Base-by-base conservation (phyloP, 2,329 filamentous ascomycete species). In the Xylaria sp. region DNA sequence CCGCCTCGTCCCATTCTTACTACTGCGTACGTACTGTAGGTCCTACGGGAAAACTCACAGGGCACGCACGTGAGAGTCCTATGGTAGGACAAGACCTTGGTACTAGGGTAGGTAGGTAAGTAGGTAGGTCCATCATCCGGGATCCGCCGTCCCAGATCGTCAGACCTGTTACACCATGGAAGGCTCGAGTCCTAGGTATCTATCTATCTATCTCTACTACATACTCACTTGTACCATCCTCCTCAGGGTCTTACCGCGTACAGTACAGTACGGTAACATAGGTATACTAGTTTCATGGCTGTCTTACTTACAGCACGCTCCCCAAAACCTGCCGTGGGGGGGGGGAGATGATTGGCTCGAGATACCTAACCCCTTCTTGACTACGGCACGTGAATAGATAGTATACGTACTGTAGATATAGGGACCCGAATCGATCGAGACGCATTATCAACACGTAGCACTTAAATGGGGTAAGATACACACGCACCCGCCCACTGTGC, bases 381-480 rank as follows among this genome's bases (percentile, higher is more conserved):
- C n/a, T n/a, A n/a, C n/a, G n/a, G n/a, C n/a, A n/a, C n/a, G n/a
- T n/a, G n/a, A n/a, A n/a, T n/a, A n/a, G n/a, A n/a, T n/a, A n/a
- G n/a, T n/a, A n/a, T n/a, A n/a, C n/a, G n/a, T n/a, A n/a, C n/a
- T n/a, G n/a, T n/a, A n/a, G n/a, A n/a, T n/a, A n/a, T n/a, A n/a
- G n/a, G 58, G 36, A 15, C 44, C 53, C 60, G n/a, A 64, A 67
- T 63, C 29, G 65, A 67, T 67, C 60, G 42, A 60, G 60, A n/a
- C 49, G 49, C 65, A 64, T 63, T 63, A 67, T 67, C 65, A 67
- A 64, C 36, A 38, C 22, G 65, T 67, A 31, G 55, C 65, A 67
- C 31, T 55, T 36, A 22, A 49, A 45, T 42, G 60, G 53, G 9
- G 45, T 17, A 11, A 29, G 25, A 9, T 50, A 49, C 6, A 25